Evolutionary conservation across 345 rosid species (phyloP).

Genomic region (Pseudoturritis turrita): DNA sequence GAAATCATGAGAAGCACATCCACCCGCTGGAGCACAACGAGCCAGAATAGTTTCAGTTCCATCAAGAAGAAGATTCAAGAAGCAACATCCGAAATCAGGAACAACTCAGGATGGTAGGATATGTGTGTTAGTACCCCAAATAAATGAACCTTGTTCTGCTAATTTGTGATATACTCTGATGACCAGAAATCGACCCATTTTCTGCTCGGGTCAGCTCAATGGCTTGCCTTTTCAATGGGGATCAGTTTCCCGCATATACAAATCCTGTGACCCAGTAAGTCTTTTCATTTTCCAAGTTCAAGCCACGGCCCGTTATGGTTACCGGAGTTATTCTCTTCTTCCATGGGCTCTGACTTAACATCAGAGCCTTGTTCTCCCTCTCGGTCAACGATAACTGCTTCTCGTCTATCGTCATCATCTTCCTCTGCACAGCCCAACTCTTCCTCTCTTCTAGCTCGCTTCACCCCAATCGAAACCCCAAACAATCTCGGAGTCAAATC

Average conservation of each 20-base stretch:
- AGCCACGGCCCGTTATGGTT: constrained; percentile 50
- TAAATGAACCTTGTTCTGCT: not conserved
- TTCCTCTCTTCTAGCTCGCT: constrained; percentile 56
- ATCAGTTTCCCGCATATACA: not conserved
- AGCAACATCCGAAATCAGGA: constrained; percentile 73
- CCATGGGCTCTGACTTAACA: constrained; percentile 61
- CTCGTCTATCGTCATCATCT: constrained; percentile 20
- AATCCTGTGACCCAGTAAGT: not conserved
- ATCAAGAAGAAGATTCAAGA: constrained; percentile 76
- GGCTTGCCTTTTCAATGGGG: not conserved
- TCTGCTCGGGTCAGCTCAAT: not conserved
- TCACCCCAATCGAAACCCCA: constrained; percentile 78
- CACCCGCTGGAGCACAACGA: constrained; percentile 52
- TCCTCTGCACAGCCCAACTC: constrained; percentile 37
- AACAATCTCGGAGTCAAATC: constrained; percentile 60
- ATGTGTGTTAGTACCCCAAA: not conserved
- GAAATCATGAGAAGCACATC: constrained; percentile 75
- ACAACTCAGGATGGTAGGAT: constrained; percentile 48
- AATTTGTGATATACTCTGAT: not conserved
- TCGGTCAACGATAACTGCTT: not conserved
- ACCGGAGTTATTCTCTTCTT: constrained; percentile 42
- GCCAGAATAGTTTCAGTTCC: constrained; percentile 58
- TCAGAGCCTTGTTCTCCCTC: constrained; percentile 33
- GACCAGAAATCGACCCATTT: not conserved
- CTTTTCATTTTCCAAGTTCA: constrained; percentile 52